phyloP scores from a whole-genome alignment of 2,329 filamentous ascomycete species.

The Diaporthe eres region DNA sequence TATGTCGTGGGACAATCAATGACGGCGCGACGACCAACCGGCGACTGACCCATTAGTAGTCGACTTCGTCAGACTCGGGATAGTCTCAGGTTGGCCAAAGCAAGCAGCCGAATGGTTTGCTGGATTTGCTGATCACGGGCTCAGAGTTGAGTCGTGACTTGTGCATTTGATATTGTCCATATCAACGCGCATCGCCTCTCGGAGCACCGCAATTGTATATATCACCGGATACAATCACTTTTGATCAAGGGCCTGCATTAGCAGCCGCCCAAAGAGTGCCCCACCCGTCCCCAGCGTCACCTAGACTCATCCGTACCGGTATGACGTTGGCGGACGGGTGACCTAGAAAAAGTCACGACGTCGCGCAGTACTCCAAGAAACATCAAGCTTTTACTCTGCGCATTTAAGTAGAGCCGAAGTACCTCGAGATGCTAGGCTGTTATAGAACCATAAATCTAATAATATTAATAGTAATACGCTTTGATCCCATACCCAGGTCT shows the following conservation, averaged over 20 bases:
- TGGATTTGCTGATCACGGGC: conserved; percentile 32
- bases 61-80: conserved; percentile 17
- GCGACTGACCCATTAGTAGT: conserved; percentile 34
- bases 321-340: not conserved
- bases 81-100: conserved; percentile 33
- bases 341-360: not conserved
- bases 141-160: conserved; percentile 23
- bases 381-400: not conserved
- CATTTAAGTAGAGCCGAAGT: not conserved
- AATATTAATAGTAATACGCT: conserved; percentile 19
- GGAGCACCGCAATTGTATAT: not conserved
- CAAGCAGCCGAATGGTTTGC: conserved; percentile 33
- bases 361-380: not conserved
- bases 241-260: not conserved
- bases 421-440: not conserved
- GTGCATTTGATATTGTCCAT: not conserved
- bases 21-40: conserved; percentile 38
- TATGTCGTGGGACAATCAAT: conserved; percentile 40
- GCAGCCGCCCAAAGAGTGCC: too few species aligned
- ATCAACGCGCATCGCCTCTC: not conserved
- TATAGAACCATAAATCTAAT: conserved; percentile 8
- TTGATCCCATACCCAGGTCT: not conserved
- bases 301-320: not conserved
- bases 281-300: not conserved
- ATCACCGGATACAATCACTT: not conserved